A percentile compares a stretch with the other conserved stretches of the same genome.
Evolutionary conservation across 192 early-diverging fungal species (phyloP).

Genomic region (Chytriomyces confervae): DNA sequence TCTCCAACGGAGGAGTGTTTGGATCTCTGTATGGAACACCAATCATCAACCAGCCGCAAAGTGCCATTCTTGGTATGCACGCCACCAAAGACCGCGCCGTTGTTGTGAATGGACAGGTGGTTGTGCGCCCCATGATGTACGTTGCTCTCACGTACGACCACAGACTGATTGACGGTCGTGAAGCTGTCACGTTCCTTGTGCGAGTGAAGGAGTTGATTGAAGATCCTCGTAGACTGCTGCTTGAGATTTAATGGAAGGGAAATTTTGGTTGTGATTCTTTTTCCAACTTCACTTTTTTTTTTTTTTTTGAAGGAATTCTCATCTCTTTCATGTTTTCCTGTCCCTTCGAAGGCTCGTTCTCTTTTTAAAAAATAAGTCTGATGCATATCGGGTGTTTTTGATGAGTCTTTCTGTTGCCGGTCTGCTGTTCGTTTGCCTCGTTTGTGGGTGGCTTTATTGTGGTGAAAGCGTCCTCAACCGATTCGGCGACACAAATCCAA

Average conservation of each 20-base stretch:
- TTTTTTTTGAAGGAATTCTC: no score
- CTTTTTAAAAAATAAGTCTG: no score
- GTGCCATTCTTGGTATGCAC: constrained; percentile 98
- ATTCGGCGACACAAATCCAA: no score
- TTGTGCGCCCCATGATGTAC: constrained; percentile 82
- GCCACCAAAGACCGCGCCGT: constrained; percentile 96
- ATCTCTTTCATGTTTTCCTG: no score
- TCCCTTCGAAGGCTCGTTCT: no score
- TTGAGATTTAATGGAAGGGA: constrained; percentile 73
- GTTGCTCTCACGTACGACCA: constrained; percentile 98
- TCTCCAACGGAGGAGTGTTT: constrained; percentile 99
- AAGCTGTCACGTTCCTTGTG: constrained; percentile 97
- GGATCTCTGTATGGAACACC: constrained; percentile 97
- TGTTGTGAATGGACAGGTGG: constrained; percentile 89
- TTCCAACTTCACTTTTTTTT: no score
- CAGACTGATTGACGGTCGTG: constrained; percentile 97
- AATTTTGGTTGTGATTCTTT: no score
- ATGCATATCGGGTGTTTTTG: no score
- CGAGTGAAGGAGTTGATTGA: constrained; percentile 96
- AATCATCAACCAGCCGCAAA: constrained; percentile 98
- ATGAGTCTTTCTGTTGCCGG: no score
- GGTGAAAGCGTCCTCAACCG: no score
- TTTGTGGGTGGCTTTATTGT: no score
- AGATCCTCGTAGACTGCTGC: constrained; percentile 90
- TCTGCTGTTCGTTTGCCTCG: no score